These are phyloP conservation scores for Trichothecium sympodiale DNA, from an alignment of 2,329 filamentous ascomycete species.

Conservation along the genomic window DNA sequence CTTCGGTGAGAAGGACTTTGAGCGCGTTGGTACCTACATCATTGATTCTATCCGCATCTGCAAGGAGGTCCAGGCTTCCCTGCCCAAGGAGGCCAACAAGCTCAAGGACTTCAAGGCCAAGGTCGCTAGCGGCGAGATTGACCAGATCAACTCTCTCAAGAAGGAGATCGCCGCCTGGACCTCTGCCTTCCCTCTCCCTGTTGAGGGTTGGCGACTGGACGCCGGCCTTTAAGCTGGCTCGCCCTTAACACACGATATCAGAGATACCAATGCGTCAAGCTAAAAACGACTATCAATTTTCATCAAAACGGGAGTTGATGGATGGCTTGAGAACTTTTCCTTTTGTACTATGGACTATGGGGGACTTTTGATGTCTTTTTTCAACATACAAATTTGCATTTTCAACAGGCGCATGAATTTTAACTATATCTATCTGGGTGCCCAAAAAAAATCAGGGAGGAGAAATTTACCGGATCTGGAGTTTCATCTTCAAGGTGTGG, in stretches of 20 bases:
- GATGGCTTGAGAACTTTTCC: too few species aligned
- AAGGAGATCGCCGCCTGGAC: constrained; percentile 88
- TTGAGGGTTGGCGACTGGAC: constrained; percentile 58
- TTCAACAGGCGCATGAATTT: constrained; percentile 1
- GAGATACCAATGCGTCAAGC: background rate
- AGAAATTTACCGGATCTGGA: too few species aligned
- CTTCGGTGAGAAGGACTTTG: constrained; percentile 86
- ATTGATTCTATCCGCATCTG: constrained; percentile 80
- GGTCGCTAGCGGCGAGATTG: constrained; percentile 66
- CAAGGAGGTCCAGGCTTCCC: constrained; percentile 71
- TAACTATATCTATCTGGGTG: background rate
- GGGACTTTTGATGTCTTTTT: too few species aligned
- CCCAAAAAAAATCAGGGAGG: too few species aligned
- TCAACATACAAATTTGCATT: background rate
- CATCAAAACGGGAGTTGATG: background rate
- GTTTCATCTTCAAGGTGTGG: too few species aligned
- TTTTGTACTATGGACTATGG: too few species aligned
- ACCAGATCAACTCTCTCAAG: constrained; percentile 74
- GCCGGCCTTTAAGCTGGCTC: constrained; percentile 38
- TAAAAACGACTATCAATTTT: background rate
- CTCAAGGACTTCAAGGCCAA: constrained; percentile 98
- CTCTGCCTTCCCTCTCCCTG: constrained; percentile 81
- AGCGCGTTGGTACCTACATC: constrained; percentile 81
- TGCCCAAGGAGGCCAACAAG: constrained; percentile 98
- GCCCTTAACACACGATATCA: constrained; percentile 3